Percentiles rank a stretch among this genome's conserved stretches.
Conservation (phyloP, 192 early-diverging fungal genomes). For the Martensiomyces pterosporus region DNA sequence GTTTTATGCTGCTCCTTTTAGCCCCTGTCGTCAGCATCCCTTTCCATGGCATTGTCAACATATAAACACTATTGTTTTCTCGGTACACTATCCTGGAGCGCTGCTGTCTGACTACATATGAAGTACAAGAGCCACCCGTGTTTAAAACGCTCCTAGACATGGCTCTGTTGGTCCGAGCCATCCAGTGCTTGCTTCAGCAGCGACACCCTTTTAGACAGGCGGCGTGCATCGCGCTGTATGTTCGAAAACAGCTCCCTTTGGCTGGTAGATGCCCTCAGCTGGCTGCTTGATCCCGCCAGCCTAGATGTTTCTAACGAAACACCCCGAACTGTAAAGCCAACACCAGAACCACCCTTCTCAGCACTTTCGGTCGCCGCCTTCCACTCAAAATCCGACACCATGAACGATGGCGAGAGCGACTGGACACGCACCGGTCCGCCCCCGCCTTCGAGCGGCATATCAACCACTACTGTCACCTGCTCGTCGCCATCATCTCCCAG, state of each 20-base stretch:
- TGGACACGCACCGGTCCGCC: constrained; percentile 8
- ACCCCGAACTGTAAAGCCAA: constrained; percentile 17
- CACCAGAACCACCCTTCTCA: not conserved
- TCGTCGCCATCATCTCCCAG: constrained; percentile 19
- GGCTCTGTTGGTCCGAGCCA: too few relatives aligned
- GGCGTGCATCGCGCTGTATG: constrained; percentile 34
- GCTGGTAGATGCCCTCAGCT: not conserved
- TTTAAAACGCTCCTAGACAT: too few relatives aligned
- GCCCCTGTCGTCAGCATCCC: not conserved
- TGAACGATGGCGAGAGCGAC: constrained; percentile 35
- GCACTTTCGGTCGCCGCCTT: not conserved
- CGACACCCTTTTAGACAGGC: constrained; percentile 23
- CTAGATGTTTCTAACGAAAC: constrained; percentile 22
- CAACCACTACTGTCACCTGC: constrained; percentile 23
- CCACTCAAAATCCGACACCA: constrained; percentile 40
- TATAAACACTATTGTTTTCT: not conserved
- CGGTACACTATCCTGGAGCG: too few relatives aligned
- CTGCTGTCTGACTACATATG: too few relatives aligned
- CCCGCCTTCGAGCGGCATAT: constrained; percentile 33
- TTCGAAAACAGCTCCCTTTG: constrained; percentile 6
- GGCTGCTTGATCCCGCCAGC: not conserved
- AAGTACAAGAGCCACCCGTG: too few relatives aligned
- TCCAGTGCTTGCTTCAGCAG: constrained; percentile 13
- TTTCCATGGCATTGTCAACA: not conserved
- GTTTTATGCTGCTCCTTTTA: too few relatives aligned